Conservation (phyloP, 768 basidiomycete species). For the Glaciozyma martinii region DNA sequence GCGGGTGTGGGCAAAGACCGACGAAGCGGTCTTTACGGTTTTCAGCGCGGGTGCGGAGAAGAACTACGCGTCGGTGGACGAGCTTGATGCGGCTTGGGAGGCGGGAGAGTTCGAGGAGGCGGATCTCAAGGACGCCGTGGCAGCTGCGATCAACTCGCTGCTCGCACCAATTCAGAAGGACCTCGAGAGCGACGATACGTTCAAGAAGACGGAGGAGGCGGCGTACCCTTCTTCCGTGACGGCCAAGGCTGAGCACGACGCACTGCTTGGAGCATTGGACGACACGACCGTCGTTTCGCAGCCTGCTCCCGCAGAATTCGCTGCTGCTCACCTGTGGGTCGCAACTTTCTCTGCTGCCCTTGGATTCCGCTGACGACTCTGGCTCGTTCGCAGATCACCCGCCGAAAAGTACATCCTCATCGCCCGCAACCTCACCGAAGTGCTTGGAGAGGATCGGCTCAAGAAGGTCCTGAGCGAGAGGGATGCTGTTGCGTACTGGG, state of each 20-base stretch:
- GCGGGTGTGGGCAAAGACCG: slow-evolving; percentile 43
- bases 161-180: slow-evolving; percentile 70
- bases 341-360: too few relatives aligned
- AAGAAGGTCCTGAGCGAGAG: slow-evolving; percentile 49
- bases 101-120: slow-evolving; percentile 72
- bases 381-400: background rate
- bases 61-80: slow-evolving; percentile 57
- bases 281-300: too few relatives aligned
- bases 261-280: too few relatives aligned
- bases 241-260: too few relatives aligned
- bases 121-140: slow-evolving; percentile 74
- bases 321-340: too few relatives aligned
- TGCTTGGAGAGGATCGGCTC: slow-evolving; percentile 74
- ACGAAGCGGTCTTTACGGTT: slow-evolving; percentile 61
- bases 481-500: slow-evolving; percentile 44
- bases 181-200: slow-evolving; percentile 69
- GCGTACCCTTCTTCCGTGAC: slow-evolving; percentile 57
- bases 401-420: slow-evolving; percentile 60
- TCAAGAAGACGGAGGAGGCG: slow-evolving; percentile 61
- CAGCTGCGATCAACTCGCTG: slow-evolving; percentile 61
- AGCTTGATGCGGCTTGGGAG: slow-evolving; percentile 66
- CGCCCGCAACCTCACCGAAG: slow-evolving; percentile 68
- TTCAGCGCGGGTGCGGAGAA: slow-evolving; percentile 63
- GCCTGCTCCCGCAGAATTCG: too few relatives aligned
- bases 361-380: too few relatives aligned